Evolutionary conservation across 148 eudicot species (phyloP).

Genomic region (Pouteria glomerata): DNA sequence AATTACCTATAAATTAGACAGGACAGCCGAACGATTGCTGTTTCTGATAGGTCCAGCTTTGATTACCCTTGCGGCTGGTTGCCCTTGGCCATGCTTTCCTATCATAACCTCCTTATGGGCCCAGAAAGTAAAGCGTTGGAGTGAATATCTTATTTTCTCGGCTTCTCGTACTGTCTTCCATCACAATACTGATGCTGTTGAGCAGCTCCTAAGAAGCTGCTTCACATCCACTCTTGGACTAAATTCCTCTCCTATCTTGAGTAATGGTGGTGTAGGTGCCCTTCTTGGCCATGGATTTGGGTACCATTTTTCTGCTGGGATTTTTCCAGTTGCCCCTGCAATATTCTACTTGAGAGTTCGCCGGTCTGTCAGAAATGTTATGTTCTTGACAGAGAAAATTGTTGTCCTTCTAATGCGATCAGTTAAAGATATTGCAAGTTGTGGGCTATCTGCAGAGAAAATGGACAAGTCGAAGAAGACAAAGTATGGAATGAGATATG

Average conservation of each 20-base stretch:
- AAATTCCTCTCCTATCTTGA: conserved; percentile 34
- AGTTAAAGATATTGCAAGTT: conserved; percentile 64
- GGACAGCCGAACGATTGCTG: conserved; percentile 58
- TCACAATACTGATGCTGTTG: conserved; percentile 71
- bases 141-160: conserved; percentile 77
- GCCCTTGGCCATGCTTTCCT: conserved; percentile 99
- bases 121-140: conserved; percentile 96
- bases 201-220: conserved; percentile 81
- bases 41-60: conserved; percentile 74
- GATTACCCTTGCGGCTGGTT: conserved; percentile 66
- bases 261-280: conserved; percentile 72
- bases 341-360: conserved; percentile 71
- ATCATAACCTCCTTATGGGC: conserved; percentile 87
- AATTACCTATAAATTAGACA: conserved; percentile 90
- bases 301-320: conserved; percentile 54
- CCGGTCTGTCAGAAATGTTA: conserved; percentile 53
- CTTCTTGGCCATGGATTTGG: conserved; percentile 93
- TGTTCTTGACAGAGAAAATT: conserved; percentile 65
- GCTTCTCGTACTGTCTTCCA: conserved; percentile 88
- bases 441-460: conserved; percentile 39
- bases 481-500: conserved; percentile 47
- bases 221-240: conserved; percentile 63
- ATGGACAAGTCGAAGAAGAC: conserved; percentile 41
- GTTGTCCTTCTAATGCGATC: conserved; percentile 59
- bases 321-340: conserved; percentile 93